These are phyloP conservation scores for Kodamaea leandrae DNA, from an alignment of 805 yeast species.

Conservation along the genomic window DNA sequence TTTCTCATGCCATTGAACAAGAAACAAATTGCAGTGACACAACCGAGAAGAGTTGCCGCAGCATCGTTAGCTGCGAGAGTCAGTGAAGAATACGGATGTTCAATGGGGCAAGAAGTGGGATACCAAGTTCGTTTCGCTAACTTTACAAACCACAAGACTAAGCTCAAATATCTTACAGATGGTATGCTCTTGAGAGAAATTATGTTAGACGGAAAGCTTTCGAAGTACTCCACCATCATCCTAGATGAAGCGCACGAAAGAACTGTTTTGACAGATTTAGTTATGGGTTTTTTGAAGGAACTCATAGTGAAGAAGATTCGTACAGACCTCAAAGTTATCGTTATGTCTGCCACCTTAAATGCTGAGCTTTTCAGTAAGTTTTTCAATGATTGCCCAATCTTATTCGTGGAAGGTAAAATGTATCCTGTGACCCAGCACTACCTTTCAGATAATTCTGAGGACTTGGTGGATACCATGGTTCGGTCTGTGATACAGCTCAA, in stretches of 20 bases:
- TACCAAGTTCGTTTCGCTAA: conserved; percentile 91
- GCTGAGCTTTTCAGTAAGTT: conserved; percentile 83
- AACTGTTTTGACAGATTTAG: conserved; percentile 84
- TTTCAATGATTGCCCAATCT: conserved; percentile 75
- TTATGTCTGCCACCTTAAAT: conserved; percentile 97
- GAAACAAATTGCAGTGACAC: conserved; percentile 82
- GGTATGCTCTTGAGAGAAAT: conserved; percentile 95
- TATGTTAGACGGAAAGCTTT: conserved; percentile 66
- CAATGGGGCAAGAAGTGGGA: conserved; percentile 80
- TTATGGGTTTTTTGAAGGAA: conserved; percentile 83
- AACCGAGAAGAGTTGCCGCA: conserved; percentile 97
- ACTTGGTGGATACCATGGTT: conserved; percentile 76
- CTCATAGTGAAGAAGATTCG: conserved; percentile 49
- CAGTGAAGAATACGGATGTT: conserved; percentile 79
- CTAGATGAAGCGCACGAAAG: conserved; percentile 98
- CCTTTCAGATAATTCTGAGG: conserved; percentile 64
- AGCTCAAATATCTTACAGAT: conserved; percentile 85
- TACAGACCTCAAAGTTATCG: conserved; percentile 62
- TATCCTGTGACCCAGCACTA: conserved; percentile 77
- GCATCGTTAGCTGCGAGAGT: conserved; percentile 91
- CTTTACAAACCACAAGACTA: conserved; percentile 54
- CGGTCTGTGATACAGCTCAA: conserved; percentile 77
- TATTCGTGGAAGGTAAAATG: conserved; percentile 87
- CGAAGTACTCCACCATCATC: conserved; percentile 69
- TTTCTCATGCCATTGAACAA: conserved; percentile 58